phyloP scores from a whole-genome alignment of 2,329 filamentous ascomycete genomes.

The Magnaporthiopsis incrustans region DNA sequence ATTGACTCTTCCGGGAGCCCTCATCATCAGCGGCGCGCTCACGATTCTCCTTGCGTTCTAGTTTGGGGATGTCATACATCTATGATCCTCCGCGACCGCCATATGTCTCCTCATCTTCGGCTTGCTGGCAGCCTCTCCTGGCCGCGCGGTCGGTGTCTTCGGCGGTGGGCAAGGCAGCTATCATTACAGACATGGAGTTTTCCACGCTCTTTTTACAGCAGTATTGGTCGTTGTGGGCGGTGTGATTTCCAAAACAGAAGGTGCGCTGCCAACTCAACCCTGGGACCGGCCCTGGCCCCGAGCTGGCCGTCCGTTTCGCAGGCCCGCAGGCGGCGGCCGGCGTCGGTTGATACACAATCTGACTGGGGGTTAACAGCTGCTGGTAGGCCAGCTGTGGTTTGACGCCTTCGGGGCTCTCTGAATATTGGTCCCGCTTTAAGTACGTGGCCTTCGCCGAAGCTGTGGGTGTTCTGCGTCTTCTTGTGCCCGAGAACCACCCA shows the following conservation, averaged over 20 bases:
- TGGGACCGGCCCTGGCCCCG: neutral
- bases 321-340: neutral
- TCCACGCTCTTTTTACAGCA: conserved; percentile 61
- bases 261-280: conserved; percentile 28
- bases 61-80: conserved; percentile 48
- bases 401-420: neutral
- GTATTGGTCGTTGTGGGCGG: conserved; percentile 65
- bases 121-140: conserved; percentile 48
- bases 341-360: neutral
- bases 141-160: conserved; percentile 57
- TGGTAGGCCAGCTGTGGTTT: neutral
- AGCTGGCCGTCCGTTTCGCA: neutral
- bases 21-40: conserved; percentile 53
- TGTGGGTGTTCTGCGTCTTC: neutral
- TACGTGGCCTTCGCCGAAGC: neutral
- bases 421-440: neutral
- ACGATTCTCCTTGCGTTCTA: conserved; percentile 66
- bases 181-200: conserved; percentile 59
- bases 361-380: neutral
- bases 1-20: conserved; percentile 45
- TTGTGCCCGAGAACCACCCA: neutral
- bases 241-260: conserved; percentile 76
- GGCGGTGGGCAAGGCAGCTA: conserved; percentile 57
- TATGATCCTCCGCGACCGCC: conserved; percentile 55
- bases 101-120: conserved; percentile 57